Base-by-base conservation (phyloP, 2,329 filamentous ascomycete species). In the Biscogniauxia mediterranea region DNA sequence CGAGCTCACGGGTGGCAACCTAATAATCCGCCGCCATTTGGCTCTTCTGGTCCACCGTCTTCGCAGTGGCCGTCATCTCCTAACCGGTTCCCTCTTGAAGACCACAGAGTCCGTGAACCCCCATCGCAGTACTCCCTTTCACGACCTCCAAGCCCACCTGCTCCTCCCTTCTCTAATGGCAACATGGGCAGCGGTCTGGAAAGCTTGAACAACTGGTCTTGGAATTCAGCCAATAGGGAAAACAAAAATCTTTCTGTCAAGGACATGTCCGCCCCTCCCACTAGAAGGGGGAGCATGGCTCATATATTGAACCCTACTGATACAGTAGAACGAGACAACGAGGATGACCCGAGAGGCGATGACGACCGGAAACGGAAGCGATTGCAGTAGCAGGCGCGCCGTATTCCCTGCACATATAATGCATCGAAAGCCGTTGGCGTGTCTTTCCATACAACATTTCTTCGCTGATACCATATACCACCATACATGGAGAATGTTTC, bases 1-100 rank as follows among this genome's bases (percentile, higher is more conserved):
- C 89, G 95, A 57, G 89, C 93, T 69, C 90, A 93, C 73, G 92
- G 90, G 46, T 94, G 91, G 87, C 89, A 88, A 64, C 82, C 81
- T 7, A 81, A 77, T 55, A 81, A 77, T 55, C 78, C 80, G 51
- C 81, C 85, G 25, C 90, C 89, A 5, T 90, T 89, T 11, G 90
- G 87, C 71, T 81, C 84, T 7, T 88, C 89, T 3, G 87, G 87
- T 11, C 76, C 80, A 1, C 76, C 80, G 8, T 79, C 82, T 0
- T 75, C 77, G 2, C 79, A 80, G 15, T 86, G 83, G 80, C 84
- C 84, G 0, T 77, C 83, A 2, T 86, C 84, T 8, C 84, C 84
- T 0, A 84, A 71, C 64, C 79, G 84, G 8, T 71, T 73, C 4
- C 75, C 75, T 1, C 75, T 78, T 0, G 84, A 86, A 52, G 84